phyloP scores from a whole-genome alignment of 306 rosid genomes.

The Heteromeles arbutifolia region DNA sequence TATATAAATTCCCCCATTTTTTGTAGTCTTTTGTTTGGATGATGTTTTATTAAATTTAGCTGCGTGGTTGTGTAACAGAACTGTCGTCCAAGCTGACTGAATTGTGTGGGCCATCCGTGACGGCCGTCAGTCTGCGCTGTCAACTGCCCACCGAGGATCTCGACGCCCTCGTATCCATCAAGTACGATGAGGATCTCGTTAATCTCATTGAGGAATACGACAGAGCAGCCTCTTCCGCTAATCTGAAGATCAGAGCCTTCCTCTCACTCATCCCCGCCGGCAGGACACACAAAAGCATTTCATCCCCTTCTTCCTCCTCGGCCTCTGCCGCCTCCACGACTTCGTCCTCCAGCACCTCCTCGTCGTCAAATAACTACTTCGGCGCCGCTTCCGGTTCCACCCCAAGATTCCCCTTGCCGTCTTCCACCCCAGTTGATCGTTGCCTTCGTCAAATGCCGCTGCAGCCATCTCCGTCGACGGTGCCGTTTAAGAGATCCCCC shows the following conservation, averaged over 20 bases:
- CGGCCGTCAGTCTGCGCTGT: slow-evolving; percentile 62
- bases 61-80: slow-evolving; percentile 34
- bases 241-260: slow-evolving; percentile 74
- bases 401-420: slow-evolving; percentile 26
- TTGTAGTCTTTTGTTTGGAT: background rate
- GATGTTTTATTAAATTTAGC: background rate
- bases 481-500: slow-evolving; percentile 30
- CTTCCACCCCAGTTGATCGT: slow-evolving; percentile 3
- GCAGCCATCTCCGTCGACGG: slow-evolving; percentile 21
- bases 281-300: slow-evolving; percentile 34
- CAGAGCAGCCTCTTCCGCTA: slow-evolving; percentile 29
- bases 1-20: background rate
- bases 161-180: slow-evolving; percentile 83
- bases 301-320: slow-evolving; percentile 31
- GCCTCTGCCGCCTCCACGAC: slow-evolving; percentile 45
- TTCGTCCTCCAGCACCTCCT: background rate
- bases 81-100: slow-evolving; percentile 60
- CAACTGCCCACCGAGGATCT: slow-evolving; percentile 86
- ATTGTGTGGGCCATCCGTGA: slow-evolving; percentile 50
- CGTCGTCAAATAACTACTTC: background rate
- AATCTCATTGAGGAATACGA: slow-evolving; percentile 87
- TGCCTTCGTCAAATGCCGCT: slow-evolving; percentile 46
- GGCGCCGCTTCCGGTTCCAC: slow-evolving; percentile 14
- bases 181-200: slow-evolving; percentile 77
- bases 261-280: slow-evolving; percentile 43